A percentile compares a stretch with the other conserved stretches of the same genome.
Conservation (phyloP, 345 rosid species). For the Brassica juncea region DNA sequence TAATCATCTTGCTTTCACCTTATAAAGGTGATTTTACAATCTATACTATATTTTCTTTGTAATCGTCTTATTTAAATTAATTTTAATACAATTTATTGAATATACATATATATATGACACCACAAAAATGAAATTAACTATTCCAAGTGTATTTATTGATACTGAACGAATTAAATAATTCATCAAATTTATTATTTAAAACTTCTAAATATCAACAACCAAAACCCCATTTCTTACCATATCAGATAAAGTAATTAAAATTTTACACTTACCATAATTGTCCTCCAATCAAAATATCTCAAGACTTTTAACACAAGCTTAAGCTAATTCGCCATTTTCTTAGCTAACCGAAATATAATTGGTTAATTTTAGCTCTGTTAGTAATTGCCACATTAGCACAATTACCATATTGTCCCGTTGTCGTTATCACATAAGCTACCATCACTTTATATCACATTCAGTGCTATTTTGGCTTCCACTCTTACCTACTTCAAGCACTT, state of each 20-base stretch:
- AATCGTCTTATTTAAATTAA: background rate
- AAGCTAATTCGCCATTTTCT: background rate
- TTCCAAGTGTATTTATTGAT: background rate
- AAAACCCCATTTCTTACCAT: background rate
- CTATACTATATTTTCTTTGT: background rate
- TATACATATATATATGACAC: background rate
- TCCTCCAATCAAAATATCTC: constrained; percentile 11
- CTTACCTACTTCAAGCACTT: constrained; percentile 31
- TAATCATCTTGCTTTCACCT: constrained; percentile 14
- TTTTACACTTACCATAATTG: background rate
- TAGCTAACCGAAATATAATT: background rate
- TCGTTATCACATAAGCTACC: background rate
- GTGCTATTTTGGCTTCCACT: constrained; percentile 15
- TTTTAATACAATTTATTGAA: background rate
- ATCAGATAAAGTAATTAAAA: background rate
- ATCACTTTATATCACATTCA: background rate
- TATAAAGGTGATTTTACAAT: background rate
- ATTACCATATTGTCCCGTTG: background rate
- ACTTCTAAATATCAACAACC: background rate
- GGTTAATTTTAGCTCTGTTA: background rate
- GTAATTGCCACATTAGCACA: constrained; percentile 1
- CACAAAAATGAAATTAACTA: background rate
- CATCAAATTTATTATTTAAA: background rate
- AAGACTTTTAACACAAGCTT: constrained; percentile 14
- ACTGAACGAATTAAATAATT: background rate